Base-by-base conservation (phyloP, 768 basidiomycete genomes). In the Crucibulum laeve region DNA sequence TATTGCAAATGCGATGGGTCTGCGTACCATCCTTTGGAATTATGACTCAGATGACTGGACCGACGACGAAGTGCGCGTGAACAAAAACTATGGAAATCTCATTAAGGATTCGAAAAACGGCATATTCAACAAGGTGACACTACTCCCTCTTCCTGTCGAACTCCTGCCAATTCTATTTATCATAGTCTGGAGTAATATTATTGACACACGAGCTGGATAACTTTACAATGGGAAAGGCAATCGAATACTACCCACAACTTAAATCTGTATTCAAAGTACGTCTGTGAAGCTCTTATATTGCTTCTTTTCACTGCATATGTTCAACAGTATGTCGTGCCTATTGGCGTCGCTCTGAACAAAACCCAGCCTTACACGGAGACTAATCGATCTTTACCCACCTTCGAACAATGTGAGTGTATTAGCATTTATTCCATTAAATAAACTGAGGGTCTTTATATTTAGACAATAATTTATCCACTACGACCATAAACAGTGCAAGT, bases 31-130 rank as follows among this genome's bases (percentile, higher is more conserved):
- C 55, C 68, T 91, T 40, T 91, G 90, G 89, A 59, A 69, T 51
- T 79, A 73, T 47, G 81, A 85, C 53, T 75, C 80, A n/a, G 65
- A 72, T 28, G 88, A 92, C 60, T 90, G 87, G 87, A 74, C 79
- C 55, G 76, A 73, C 19, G 75, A 78, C 4, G 58, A 60, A 1
- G 69, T 70, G 21, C 59, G 69, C 23, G 69, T 84, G 14, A 70
- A 78, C 39, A 53, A 58, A 37, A 76, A 79, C 50, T 87, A 87
- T 53, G 57, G 79, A 41, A 48, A 42, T 5, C 71, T 89, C 58
- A 63, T 85, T 22, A 38, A 67, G 18, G 63, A 64, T 15, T 76
- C 76, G 4, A 52, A 60, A 19, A 69, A 59, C 21, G 77, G 77
- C 14, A 55, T 56, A 3, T 79, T 71, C 33, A 48, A 53, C 43